A percentile compares a stretch with the other conserved stretches of the same genome.
phyloP scores from a whole-genome alignment of 1,284 basidiomycete genomes.

The Puccinia polysora region DNA sequence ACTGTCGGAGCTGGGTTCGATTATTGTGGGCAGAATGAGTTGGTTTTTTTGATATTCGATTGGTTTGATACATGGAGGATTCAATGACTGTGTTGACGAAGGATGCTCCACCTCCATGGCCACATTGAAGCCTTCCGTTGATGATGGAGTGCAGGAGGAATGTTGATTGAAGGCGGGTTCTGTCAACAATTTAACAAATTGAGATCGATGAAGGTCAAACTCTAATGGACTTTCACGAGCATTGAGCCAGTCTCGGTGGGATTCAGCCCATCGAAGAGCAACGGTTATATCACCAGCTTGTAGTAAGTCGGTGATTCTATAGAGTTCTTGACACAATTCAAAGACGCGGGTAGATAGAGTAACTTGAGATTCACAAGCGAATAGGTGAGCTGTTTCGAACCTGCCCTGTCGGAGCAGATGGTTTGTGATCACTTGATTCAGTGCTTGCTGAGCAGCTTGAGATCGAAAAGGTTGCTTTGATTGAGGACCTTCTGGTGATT shows the following conservation, averaged over 20 bases:
- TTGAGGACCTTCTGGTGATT: conserved; percentile 1
- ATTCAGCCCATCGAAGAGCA: conserved; percentile 31
- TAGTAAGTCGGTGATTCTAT: conserved; percentile 22
- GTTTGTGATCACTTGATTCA: conserved; percentile 25
- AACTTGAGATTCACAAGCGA: conserved; percentile 20
- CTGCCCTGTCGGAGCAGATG: conserved; percentile 38
- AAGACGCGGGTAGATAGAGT: conserved; percentile 4
- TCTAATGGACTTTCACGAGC: conserved; percentile 34
- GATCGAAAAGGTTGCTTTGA: conserved; percentile 29
- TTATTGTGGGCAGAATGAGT: no score
- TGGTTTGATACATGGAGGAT: no score
- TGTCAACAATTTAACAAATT: conserved; percentile 37
- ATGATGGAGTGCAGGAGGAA: neutral
- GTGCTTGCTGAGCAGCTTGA: conserved; percentile 11
- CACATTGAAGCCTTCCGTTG: neutral
- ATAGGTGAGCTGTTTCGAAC: conserved; percentile 35
- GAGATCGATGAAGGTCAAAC: conserved; percentile 38
- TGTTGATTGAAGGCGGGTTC: conserved; percentile 17
- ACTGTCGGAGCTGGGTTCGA: conserved; percentile 43
- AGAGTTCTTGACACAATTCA: conserved; percentile 32
- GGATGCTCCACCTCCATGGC: conserved; percentile 4
- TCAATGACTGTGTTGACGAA: no score
- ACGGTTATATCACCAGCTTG: conserved; percentile 22
- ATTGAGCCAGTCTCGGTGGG: conserved; percentile 25
- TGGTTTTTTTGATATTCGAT: no score